A percentile compares a stretch with the other conserved stretches of the same genome.
Evolutionary conservation across 1,284 basidiomycete genomes (phyloP).

Genomic region (Melanopsichium pennsylvanicum): DNA sequence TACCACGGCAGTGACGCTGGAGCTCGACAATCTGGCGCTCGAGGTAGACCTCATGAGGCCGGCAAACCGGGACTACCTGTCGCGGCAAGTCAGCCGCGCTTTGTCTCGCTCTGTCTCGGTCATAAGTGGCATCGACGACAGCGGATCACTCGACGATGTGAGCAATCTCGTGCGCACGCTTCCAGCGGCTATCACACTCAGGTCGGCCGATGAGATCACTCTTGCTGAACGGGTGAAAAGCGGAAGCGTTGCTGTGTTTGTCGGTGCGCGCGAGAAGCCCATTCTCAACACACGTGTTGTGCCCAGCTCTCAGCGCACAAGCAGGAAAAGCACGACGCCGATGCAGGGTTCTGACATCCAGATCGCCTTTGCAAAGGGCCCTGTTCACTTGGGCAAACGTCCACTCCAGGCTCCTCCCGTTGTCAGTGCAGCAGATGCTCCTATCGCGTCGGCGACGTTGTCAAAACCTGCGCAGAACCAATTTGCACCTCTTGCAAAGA

Average conservation of each 20-base stretch:
- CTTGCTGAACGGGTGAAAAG: slow-evolving; percentile 26
- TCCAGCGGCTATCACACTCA: slow-evolving; percentile 19
- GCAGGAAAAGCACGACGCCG: slow-evolving; percentile 26
- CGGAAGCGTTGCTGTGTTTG: slow-evolving; percentile 28
- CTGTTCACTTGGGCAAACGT: slow-evolving; percentile 43
- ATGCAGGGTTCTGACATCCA: slow-evolving; percentile 47
- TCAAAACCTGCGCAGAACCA: slow-evolving; percentile 2
- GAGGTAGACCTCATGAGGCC: slow-evolving; percentile 68
- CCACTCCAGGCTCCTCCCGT: slow-evolving; percentile 4
- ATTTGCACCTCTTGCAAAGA: slow-evolving; percentile 12
- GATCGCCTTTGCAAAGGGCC: slow-evolving; percentile 56
- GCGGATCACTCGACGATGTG: slow-evolving; percentile 14
- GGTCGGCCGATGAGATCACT: slow-evolving; percentile 24
- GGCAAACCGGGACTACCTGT: slow-evolving; percentile 1
- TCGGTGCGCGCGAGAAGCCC: slow-evolving; percentile 40
- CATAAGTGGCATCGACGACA: slow-evolving; percentile 17
- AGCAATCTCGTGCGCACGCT: slow-evolving; percentile 23
- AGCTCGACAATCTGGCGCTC: slow-evolving; percentile 71
- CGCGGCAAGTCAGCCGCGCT: slow-evolving; percentile 6
- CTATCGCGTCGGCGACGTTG: neutral
- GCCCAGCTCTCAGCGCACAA: slow-evolving; percentile 8
- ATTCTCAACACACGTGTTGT: slow-evolving; percentile 38
- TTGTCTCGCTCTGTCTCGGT: slow-evolving; percentile 30
- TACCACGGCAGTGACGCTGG: slow-evolving; percentile 72
- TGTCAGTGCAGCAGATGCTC: too few species aligned